A percentile compares a stretch with the other conserved stretches of the same genome.
Conservation (phyloP, 805 yeast species). For the Kodamaea kakaduensis region DNA sequence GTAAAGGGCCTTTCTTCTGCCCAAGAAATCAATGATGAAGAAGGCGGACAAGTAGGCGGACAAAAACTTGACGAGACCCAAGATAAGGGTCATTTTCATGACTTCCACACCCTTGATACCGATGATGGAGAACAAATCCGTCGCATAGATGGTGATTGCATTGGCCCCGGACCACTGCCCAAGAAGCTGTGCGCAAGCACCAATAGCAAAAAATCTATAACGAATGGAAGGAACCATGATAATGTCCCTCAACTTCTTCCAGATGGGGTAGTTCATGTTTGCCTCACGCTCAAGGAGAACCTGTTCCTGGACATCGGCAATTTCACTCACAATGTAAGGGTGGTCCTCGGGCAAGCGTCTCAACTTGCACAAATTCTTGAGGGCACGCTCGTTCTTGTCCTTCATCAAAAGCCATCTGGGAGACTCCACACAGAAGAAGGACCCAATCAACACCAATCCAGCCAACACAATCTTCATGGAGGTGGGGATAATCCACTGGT, state of each 20-base stretch:
- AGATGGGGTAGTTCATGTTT: constrained; percentile 11
- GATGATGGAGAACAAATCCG: constrained; percentile 28
- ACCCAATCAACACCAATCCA: constrained; percentile 40
- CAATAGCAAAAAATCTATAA: constrained; percentile 43
- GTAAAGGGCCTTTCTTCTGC: constrained; percentile 21
- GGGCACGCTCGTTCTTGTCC: constrained; percentile 39
- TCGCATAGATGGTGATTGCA: constrained; percentile 22
- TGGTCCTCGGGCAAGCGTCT: constrained; percentile 45
- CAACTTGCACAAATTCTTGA: constrained; percentile 35
- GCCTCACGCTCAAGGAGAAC: constrained; percentile 25
- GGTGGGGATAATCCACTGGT: constrained; percentile 54
- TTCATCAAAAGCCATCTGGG: constrained; percentile 51
- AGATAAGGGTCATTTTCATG: constrained; percentile 34
- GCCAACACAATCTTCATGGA: constrained; percentile 46
- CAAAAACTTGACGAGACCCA: constrained; percentile 22
- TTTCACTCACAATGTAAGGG: constrained; percentile 47
- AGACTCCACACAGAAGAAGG: constrained; percentile 42
- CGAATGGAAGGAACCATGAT: constrained; percentile 24
- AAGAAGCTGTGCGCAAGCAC: constrained; percentile 28
- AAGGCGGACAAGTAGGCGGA: constrained; percentile 22
- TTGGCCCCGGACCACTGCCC: constrained; percentile 60
- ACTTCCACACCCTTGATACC: constrained; percentile 42
- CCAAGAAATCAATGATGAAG: constrained; percentile 22
- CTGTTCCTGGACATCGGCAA: constrained; percentile 33
- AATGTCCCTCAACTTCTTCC: constrained; percentile 29